A percentile compares a stretch with the other conserved stretches of the same genome.
Conservation (phyloP, 352 stramenopile species). For the Globisporangium mamillatum region DNA sequence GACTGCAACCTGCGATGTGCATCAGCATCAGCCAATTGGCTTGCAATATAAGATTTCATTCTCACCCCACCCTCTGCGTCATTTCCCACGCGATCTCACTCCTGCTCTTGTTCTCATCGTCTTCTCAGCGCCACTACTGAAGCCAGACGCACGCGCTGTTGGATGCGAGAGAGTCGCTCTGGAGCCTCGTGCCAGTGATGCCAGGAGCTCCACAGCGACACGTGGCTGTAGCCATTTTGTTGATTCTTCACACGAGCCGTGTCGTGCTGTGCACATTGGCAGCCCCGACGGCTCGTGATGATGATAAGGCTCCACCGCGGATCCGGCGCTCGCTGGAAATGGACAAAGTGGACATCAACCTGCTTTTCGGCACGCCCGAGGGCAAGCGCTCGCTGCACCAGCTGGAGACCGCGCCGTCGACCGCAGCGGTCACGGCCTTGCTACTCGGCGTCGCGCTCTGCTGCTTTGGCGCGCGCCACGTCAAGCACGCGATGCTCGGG, state of each 20-base stretch:
- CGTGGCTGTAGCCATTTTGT: neutral
- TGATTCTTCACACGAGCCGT: neutral
- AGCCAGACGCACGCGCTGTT: neutral
- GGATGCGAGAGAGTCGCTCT: neutral
- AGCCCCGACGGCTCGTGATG: too few species aligned
- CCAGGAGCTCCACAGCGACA: neutral
- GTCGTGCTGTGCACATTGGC: neutral
- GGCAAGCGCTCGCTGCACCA: slow-evolving; percentile 15
- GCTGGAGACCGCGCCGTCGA: slow-evolving; percentile 21
- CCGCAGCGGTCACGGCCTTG: slow-evolving; percentile 16
- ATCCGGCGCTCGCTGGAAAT: slow-evolving; percentile 6
- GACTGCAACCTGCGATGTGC: slow-evolving; percentile 12
- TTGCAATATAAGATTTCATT: neutral
- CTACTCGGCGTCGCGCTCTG: slow-evolving; percentile 18
- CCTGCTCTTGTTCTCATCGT: neutral
- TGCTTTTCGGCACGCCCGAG: slow-evolving; percentile 18
- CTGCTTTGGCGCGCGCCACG: slow-evolving; percentile 18
- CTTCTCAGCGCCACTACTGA: neutral
- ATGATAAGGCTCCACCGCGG: neutral
- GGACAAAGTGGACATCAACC: slow-evolving; percentile 17
- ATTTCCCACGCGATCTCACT: slow-evolving; percentile 7
- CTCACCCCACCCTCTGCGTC: neutral
- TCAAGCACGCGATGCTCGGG: slow-evolving; percentile 16
- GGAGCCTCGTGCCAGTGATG: neutral
- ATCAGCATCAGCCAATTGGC: neutral